Conservation (phyloP, 192 early-diverging fungal genomes). For the Backusella westeae region DNA sequence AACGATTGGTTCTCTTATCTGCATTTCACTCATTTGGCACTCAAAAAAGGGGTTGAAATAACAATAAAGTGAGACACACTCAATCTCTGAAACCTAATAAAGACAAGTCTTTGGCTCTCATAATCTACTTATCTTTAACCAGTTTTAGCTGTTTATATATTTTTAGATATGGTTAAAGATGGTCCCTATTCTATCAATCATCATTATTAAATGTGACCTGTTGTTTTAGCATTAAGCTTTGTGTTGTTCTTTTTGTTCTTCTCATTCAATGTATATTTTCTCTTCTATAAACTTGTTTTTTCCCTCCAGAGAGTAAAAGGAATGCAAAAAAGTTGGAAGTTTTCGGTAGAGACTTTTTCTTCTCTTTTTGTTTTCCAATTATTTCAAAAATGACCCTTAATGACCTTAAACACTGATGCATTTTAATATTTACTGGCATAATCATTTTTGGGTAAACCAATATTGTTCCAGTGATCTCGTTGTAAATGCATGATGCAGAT, state of each 20-base stretch:
- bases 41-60: conserved; percentile 5
- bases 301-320: not conserved
- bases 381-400: not conserved
- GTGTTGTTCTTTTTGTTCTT: not conserved
- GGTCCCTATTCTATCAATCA: not conserved
- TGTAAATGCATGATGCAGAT: not conserved
- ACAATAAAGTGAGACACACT: conserved; percentile 4
- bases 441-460: not conserved
- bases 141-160: not conserved
- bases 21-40: not conserved
- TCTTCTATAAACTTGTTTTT: not conserved
- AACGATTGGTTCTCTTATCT: not conserved
- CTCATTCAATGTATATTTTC: not conserved
- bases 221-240: not conserved
- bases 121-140: not conserved
- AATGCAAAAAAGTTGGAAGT: not conserved
- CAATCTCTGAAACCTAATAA: not conserved
- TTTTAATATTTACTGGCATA: not conserved
- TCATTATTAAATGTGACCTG: not conserved
- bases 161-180: not conserved
- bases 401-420: not conserved
- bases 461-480: not conserved
- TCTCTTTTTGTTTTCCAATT: not conserved
- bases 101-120: not conserved
- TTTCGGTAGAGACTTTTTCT: not conserved